A percentile compares a stretch with the other conserved stretches of the same genome.
These are phyloP conservation scores for Brassica juncea DNA, from an alignment of 345 rosid species.

Conservation along the genomic window DNA sequence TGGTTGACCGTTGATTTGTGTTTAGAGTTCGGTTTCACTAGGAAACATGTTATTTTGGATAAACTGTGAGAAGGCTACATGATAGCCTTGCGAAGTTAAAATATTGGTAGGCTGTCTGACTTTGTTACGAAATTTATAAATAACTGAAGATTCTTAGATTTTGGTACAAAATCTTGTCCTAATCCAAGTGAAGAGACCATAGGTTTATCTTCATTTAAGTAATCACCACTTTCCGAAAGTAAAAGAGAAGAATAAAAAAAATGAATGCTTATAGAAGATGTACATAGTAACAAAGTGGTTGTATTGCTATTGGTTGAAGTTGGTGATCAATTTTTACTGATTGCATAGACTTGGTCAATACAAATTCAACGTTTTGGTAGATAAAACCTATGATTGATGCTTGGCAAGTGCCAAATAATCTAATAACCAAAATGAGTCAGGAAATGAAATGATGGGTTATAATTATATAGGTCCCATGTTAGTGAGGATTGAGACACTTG, in stretches of 20 bases:
- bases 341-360: constrained; percentile 21
- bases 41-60: constrained; percentile 5
- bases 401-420: constrained; percentile 27
- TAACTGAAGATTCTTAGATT: constrained; percentile 6
- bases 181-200: constrained; percentile 28
- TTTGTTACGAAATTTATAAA: not conserved
- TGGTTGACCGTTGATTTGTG: constrained; percentile 12
- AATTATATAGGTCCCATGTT: constrained; percentile 39
- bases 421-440: constrained; percentile 30
- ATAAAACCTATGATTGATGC: constrained; percentile 26
- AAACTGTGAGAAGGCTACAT: not conserved
- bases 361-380: not conserved
- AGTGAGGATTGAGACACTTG: constrained; percentile 35
- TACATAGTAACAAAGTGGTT: constrained; percentile 14
- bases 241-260: constrained; percentile 25
- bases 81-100: not conserved
- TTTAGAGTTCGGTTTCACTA: constrained; percentile 12
- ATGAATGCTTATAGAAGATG: constrained; percentile 11
- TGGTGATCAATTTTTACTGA: constrained; percentile 13
- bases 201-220: constrained; percentile 29
- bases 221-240: constrained; percentile 33
- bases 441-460: constrained; percentile 35
- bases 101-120: constrained; percentile 5
- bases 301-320: not conserved
- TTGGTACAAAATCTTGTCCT: constrained; percentile 32